Base-by-base conservation (phyloP, 345 rosid species). In the Leavenworthia alabamica region DNA sequence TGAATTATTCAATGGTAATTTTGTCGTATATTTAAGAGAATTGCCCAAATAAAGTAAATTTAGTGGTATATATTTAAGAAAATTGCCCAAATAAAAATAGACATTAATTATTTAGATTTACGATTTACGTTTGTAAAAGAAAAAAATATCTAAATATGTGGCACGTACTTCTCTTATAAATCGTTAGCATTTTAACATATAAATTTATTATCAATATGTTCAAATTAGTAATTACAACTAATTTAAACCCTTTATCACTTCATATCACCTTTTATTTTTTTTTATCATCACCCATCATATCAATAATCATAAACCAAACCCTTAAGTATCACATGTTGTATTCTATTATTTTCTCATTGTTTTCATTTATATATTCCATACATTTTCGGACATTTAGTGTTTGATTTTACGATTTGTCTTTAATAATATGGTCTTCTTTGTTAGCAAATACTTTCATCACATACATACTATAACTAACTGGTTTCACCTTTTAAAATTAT, bases 351-450 rank as follows among this genome's bases (percentile, higher is more conserved):
- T 56, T 63, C 64, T 54, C 16, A 10, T 70, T 70, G 70, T 50
- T 70, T 56, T 56, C 22, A 1, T 26, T 36, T 63, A 39, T 20
- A 62, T 46, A 57, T 7, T 70, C 64, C 69, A 70, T 70, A 39
- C 59, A 28, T 28, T 48, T 55, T 63, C 3, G 29, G 59, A 55
- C 60, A 6, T 56, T 62, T 63, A 47, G 74, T 19, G 39, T 56
- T 70, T 70, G 59, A 37, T 62, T 63, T 70, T 55, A 12, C 12
- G 7, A 32, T 39, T 63, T 70, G 53, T 63, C 69, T 23, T 23
- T 62, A 13, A 39, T 35, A 15, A 27, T n/a, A 1, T 61, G 15
- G 20, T 53, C 56, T 39, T 56, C 24, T 29, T 70, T 56, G 62
- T 56, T 16, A 16, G 24, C 67, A 42, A 60, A 60, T 60, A 35